Percentiles rank a stretch among this genome's conserved stretches.
These are phyloP conservation scores for Yarrowia keelungensis DNA, from an alignment of 805 yeast genomes.

Conservation along the genomic window DNA sequence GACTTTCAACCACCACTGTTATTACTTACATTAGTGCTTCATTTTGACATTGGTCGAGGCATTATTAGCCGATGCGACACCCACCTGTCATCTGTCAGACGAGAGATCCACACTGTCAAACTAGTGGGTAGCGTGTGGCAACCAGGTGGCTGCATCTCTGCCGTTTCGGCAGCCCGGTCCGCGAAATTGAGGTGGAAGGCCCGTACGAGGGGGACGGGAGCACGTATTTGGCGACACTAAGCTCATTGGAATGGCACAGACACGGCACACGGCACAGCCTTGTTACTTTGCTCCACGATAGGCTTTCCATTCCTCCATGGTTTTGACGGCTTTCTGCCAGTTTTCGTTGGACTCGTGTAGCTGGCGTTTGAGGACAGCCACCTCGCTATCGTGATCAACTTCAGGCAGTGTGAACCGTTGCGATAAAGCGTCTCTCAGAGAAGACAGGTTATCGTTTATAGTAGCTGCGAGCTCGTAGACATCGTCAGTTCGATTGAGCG, in stretches of 20 bases:
- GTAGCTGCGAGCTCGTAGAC: slow-evolving; percentile 1
- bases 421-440: not conserved
- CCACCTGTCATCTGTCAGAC: slow-evolving; percentile 10
- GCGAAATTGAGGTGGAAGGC: not conserved
- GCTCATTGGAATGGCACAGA: not conserved
- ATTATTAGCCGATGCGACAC: slow-evolving; percentile 14
- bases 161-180: slow-evolving; percentile 31
- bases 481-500: slow-evolving; percentile 10
- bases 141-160: slow-evolving; percentile 13
- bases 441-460: not conserved
- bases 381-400: slow-evolving; percentile 40
- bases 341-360: slow-evolving; percentile 42
- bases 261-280: not conserved
- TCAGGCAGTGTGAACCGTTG: slow-evolving; percentile 27
- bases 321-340: slow-evolving; percentile 45
- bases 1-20: no score
- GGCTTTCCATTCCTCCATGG: slow-evolving; percentile 46
- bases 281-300: slow-evolving; percentile 37
- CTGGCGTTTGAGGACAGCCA: slow-evolving; percentile 41
- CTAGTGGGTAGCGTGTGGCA: slow-evolving; percentile 9
- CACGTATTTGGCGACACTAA: not conserved
- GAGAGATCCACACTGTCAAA: slow-evolving; percentile 14
- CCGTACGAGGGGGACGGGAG: not conserved
- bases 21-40: slow-evolving; percentile 4
- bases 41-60: slow-evolving; percentile 1